phyloP scores from a whole-genome alignment of 352 stramenopile species.

The Phytophthora idaei region DNA sequence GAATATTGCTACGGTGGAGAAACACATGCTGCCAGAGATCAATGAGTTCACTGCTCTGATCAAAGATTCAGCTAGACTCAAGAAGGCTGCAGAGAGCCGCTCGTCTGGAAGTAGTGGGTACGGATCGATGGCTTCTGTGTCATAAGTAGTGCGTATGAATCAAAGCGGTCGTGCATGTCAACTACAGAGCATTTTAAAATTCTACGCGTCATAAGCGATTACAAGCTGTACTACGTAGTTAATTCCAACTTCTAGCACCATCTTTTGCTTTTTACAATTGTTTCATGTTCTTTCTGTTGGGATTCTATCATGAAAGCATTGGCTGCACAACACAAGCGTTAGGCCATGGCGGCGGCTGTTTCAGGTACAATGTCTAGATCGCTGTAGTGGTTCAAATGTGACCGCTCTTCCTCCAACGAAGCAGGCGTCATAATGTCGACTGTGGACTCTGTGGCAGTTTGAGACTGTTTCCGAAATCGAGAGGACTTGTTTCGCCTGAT shows the following conservation, averaged over 20 bases:
- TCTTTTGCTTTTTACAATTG: too few relatives aligned
- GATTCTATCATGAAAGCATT: too few relatives aligned
- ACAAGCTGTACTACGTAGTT: too few relatives aligned
- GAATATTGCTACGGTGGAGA: slow-evolving; percentile 30
- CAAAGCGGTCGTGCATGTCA: too few relatives aligned
- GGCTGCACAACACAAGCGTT: not conserved
- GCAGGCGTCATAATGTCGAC: slow-evolving; percentile 19
- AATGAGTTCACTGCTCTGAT: slow-evolving; percentile 70
- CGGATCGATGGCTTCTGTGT: slow-evolving; percentile 19
- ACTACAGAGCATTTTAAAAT: too few relatives aligned
- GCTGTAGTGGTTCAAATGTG: slow-evolving; percentile 15
- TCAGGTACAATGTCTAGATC: slow-evolving; percentile 4
- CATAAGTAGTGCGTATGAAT: not conserved
- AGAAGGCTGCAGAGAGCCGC: slow-evolving; percentile 2
- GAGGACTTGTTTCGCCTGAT: slow-evolving; percentile 15
- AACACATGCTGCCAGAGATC: slow-evolving; percentile 69
- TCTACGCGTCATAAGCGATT: too few relatives aligned
- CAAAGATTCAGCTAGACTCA: slow-evolving; percentile 6
- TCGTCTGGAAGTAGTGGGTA: slow-evolving; percentile 16
- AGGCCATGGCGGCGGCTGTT: slow-evolving; percentile 26
- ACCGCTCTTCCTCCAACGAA: slow-evolving; percentile 23
- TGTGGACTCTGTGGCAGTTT: slow-evolving; percentile 7
- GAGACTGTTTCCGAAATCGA: slow-evolving; percentile 20
- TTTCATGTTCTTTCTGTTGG: too few relatives aligned
- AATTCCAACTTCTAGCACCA: too few relatives aligned